phyloP scores from a whole-genome alignment of 2,329 filamentous ascomycete species.

The Cercospora janseana region DNA sequence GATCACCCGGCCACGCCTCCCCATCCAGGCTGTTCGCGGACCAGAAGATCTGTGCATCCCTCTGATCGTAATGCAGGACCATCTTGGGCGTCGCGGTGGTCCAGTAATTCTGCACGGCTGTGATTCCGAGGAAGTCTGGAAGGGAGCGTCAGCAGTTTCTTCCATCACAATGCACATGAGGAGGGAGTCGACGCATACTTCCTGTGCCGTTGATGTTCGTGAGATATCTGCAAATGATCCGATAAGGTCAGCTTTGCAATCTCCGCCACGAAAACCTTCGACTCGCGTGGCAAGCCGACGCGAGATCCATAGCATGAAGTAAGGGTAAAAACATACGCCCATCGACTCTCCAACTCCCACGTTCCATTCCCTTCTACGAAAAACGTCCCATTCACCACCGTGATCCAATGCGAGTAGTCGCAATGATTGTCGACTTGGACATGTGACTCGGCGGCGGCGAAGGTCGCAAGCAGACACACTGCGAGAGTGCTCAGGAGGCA shows the following conservation, averaged over 20 bases:
- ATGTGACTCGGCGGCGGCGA: conserved; percentile 15
- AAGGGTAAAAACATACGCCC: not conserved
- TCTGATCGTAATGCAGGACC: conserved; percentile 10
- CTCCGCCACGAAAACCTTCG: too few species aligned
- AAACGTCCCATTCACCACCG: conserved; percentile 28
- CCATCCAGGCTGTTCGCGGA: conserved; percentile 15
- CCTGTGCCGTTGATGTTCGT: conserved; percentile 29
- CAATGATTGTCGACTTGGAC: conserved; percentile 34
- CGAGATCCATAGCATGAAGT: not conserved
- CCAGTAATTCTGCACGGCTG: conserved; percentile 25
- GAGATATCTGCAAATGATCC: not conserved
- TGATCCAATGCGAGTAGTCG: conserved; percentile 29
- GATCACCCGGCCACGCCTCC: conserved; percentile 8
- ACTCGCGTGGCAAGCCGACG: too few species aligned
- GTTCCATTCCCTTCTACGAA: conserved; percentile 15
- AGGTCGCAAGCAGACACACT: not conserved
- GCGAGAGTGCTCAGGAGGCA: not conserved
- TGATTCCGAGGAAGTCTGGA: conserved; percentile 33
- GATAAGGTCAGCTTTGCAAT: not conserved
- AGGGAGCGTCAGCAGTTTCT: too few species aligned
- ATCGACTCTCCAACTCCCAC: conserved; percentile 23
- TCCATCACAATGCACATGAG: not conserved
- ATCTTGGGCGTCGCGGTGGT: conserved; percentile 14
- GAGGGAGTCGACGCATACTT: conserved; percentile 16
- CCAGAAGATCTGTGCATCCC: conserved; percentile 14